Percentiles rank a stretch among this genome's conserved stretches.
These are phyloP conservation scores for Termitomyces heimii DNA, from an alignment of 768 basidiomycete species.

Conservation along the genomic window DNA sequence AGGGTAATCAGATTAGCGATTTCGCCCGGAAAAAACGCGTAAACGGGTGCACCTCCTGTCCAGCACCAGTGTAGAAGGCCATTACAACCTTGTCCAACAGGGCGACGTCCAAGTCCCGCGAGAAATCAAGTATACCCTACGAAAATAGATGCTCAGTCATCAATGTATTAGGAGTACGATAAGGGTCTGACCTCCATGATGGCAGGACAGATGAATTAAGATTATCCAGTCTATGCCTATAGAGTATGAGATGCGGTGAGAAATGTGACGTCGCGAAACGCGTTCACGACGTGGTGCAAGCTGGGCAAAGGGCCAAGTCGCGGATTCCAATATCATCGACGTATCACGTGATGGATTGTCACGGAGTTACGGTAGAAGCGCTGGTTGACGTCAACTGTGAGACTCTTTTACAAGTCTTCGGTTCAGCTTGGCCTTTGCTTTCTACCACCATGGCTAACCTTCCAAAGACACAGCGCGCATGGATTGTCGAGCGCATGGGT, in stretches of 20 bases:
- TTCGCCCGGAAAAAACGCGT: conserved; percentile 6
- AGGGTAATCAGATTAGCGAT: conserved; percentile 20
- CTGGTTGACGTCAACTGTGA: conserved; percentile 6
- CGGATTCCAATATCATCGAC: conserved; percentile 14
- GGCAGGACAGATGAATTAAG: conserved; percentile 12
- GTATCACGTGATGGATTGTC: conserved; percentile 1
- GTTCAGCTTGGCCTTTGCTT: not conserved
- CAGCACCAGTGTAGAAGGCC: conserved; percentile 78
- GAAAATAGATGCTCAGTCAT: conserved; percentile 16
- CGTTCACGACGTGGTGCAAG: conserved; percentile 15
- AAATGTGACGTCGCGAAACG: conserved; percentile 6
- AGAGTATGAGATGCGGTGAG: not conserved
- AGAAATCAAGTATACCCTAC: conserved; percentile 90
- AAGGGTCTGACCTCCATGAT: conserved; percentile 43
- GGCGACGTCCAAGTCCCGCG: conserved; percentile 86
- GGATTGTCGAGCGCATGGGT: conserved; percentile 29
- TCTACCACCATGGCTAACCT: conserved; percentile 10
- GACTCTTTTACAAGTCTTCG: not conserved
- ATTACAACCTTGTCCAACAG: conserved; percentile 93
- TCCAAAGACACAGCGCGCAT: conserved; percentile 31
- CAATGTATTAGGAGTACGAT: conserved; percentile 8
- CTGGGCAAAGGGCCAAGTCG: conserved; percentile 41
- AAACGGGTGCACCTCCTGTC: conserved; percentile 54
- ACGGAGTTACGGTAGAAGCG: not conserved
- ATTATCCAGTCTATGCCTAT: conserved; percentile 10